Percentiles rank a stretch among this genome's conserved stretches.
These are phyloP conservation scores for Ilyonectria destructans DNA, from an alignment of 2,329 filamentous ascomycete species.

Conservation along the genomic window DNA sequence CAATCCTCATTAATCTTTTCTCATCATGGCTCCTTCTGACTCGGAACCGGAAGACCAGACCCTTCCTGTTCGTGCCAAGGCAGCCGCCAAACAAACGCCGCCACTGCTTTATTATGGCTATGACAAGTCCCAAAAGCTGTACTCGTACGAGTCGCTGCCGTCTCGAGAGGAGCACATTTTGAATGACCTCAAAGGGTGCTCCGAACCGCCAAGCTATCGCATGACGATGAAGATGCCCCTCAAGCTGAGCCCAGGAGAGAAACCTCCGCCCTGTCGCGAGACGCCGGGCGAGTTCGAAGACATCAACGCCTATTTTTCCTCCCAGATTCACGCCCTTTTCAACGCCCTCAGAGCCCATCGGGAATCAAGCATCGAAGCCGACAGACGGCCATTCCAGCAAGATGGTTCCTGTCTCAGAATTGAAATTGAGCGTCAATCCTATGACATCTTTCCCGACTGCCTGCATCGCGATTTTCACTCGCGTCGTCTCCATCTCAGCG, in stretches of 20 bases:
- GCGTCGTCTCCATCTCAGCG: slow-evolving; percentile 4
- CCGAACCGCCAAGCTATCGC: not conserved
- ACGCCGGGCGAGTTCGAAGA: slow-evolving; percentile 15
- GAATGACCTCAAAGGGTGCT: slow-evolving; percentile 3
- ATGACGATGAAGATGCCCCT: slow-evolving; percentile 14
- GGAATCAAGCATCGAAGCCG: not conserved
- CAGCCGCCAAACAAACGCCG: slow-evolving; percentile 3
- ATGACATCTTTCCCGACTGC: slow-evolving; percentile 4
- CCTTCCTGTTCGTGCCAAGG: slow-evolving; percentile 2
- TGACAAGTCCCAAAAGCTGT: slow-evolving; percentile 3
- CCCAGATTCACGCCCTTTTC: slow-evolving; percentile 16
- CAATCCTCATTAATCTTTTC: not conserved
- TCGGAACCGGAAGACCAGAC: not conserved
- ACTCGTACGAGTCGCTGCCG: slow-evolving; percentile 12
- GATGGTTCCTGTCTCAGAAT: not conserved
- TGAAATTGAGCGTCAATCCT: not conserved
- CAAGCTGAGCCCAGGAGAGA: slow-evolving; percentile 3
- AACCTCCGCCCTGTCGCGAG: slow-evolving; percentile 10
- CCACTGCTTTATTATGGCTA: slow-evolving; percentile 17
- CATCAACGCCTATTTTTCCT: slow-evolving; percentile 19
- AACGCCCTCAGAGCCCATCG: slow-evolving; percentile 13
- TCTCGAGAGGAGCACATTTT: slow-evolving; percentile 11
- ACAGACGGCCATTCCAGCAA: not conserved
- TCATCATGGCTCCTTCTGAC: slow-evolving; percentile 1
- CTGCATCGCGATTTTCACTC: slow-evolving; percentile 12